Percentiles rank a stretch among this genome's conserved stretches.
These are phyloP conservation scores for Stemphylium vesicarium DNA, from an alignment of 2,329 filamentous ascomycete species.

Conservation along the genomic window DNA sequence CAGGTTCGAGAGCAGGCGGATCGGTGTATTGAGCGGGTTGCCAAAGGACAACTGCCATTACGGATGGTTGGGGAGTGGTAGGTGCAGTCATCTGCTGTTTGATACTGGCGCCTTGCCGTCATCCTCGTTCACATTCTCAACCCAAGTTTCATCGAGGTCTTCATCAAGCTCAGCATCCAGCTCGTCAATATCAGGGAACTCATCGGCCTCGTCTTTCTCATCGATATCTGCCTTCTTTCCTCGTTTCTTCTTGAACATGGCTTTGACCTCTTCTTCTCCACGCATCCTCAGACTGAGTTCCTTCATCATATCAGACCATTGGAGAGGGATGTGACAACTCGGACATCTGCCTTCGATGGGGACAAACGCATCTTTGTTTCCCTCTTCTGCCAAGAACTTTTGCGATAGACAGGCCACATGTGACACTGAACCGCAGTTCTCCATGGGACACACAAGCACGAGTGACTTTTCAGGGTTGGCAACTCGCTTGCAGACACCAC, in stretches of 20 bases:
- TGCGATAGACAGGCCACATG: conserved; percentile 64
- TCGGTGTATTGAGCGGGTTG: conserved; percentile 35
- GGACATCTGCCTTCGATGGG: conserved; percentile 76
- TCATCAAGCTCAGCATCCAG: conserved; percentile 42
- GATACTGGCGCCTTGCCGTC: conserved; percentile 14
- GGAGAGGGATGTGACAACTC: conserved; percentile 65
- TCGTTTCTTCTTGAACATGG: conserved; percentile 66
- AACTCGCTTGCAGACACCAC: conserved; percentile 57
- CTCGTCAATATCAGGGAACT: conserved; percentile 24
- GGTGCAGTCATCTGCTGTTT: background rate
- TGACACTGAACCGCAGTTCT: conserved; percentile 56
- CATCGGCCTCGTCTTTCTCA: conserved; percentile 17
- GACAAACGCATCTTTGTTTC: conserved; percentile 56
- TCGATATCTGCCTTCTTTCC: conserved; percentile 40
- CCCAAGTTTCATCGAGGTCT: conserved; percentile 45
- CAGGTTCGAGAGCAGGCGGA: conserved; percentile 36
- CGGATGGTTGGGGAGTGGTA: conserved; percentile 42
- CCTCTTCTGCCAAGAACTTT: conserved; percentile 56
- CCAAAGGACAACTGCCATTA: conserved; percentile 25
- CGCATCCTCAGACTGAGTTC: conserved; percentile 78
- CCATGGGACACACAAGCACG: conserved; percentile 59
- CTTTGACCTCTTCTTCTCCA: conserved; percentile 72
- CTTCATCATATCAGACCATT: conserved; percentile 81
- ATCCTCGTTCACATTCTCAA: conserved; percentile 42
- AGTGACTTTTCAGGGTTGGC: conserved; percentile 50